Evolutionary conservation across 768 basidiomycete species (phyloP).

Genomic region (Aureoboletus auriporus): DNA sequence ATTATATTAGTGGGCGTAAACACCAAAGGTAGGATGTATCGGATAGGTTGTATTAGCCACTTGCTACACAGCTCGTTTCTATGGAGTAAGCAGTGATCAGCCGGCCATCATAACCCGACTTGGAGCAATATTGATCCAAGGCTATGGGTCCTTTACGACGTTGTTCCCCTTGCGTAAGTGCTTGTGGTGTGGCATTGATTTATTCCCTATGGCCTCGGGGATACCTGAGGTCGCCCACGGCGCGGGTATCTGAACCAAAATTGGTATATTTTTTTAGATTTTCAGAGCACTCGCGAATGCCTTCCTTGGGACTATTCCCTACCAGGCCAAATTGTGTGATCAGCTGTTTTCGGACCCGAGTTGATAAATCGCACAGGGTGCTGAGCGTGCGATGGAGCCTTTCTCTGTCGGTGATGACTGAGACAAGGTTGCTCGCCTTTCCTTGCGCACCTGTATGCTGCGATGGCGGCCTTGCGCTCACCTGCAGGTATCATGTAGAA

Average conservation of each 20-base stretch:
- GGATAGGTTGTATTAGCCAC: conserved; percentile 1
- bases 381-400: not conserved
- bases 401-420: too few relatives aligned
- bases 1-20: conserved; percentile 13
- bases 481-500: conserved; percentile 2
- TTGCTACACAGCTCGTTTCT: conserved; percentile 8
- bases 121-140: not conserved
- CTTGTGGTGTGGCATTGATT: not conserved
- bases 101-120: not conserved
- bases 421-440: not conserved
- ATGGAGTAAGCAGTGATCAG: conserved; percentile 5
- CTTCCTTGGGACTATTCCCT: conserved; percentile 1
- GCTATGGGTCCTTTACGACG: not conserved
- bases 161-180: conserved; percentile 8
- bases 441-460: too few relatives aligned
- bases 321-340: not conserved
- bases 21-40: conserved; percentile 3
- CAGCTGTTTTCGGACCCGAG: conserved; percentile 9
- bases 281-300: not conserved
- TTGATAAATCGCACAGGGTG: not conserved
- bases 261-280: conserved; percentile 6
- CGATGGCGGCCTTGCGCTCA: not conserved
- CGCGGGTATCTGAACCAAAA: not conserved
- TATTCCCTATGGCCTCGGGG: conserved; percentile 13
- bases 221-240: conserved; percentile 2